Percentiles rank a stretch among this genome's conserved stretches.
Evolutionary conservation across 2,329 filamentous ascomycete species (phyloP).

Genomic region (Fusarium burgessii): DNA sequence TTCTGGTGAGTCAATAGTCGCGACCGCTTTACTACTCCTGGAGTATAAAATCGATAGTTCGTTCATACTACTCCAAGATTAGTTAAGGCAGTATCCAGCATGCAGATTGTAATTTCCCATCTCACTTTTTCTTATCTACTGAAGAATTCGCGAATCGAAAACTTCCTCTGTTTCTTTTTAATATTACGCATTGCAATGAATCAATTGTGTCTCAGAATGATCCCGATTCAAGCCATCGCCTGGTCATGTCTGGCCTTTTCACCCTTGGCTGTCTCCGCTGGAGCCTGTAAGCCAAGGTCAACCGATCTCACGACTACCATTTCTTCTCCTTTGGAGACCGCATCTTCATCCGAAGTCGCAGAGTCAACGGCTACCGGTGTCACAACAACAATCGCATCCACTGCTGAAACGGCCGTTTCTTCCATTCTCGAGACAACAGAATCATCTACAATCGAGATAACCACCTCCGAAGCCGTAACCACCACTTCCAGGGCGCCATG

Average conservation of each 20-base stretch:
- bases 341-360: background rate
- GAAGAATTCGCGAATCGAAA: background rate
- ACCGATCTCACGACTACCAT: fast-evolving
- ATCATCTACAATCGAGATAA: background rate
- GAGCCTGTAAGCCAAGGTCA: constrained; percentile 12
- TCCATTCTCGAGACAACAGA: background rate
- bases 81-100: fast-evolving
- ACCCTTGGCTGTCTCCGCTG: background rate
- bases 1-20: background rate
- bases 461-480: background rate
- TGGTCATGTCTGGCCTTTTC: constrained; percentile 1
- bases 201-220: background rate
- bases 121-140: background rate
- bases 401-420: background rate
- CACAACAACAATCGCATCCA: background rate
- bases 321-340: background rate
- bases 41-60: background rate
- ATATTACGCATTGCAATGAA: too few species aligned
- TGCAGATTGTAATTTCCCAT: background rate
- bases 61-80: background rate
- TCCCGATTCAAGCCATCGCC: background rate
- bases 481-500: background rate
- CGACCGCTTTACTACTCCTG: fast-evolving
- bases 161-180: fast-evolving
- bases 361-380: background rate